phyloP scores from a whole-genome alignment of 352 stramenopile genomes.

The Phytophthora macrochlamydospora region DNA sequence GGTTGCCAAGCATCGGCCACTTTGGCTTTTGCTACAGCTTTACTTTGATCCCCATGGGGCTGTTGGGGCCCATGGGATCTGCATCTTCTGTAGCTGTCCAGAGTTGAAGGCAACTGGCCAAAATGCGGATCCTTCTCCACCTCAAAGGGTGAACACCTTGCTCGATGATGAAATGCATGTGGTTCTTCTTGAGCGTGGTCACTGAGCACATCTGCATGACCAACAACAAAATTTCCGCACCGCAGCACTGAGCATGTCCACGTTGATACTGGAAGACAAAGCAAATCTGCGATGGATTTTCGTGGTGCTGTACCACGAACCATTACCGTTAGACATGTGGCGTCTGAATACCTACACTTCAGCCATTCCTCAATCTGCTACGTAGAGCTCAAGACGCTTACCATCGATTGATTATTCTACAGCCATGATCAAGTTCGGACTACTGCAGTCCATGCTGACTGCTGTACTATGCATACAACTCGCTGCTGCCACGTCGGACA shows the following conservation, averaged over 20 bases:
- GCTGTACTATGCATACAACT: conserved; percentile 15
- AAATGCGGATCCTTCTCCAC: too few species aligned
- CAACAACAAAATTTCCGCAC: too few species aligned
- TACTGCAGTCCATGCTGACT: neutral
- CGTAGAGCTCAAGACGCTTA: conserved; percentile 2
- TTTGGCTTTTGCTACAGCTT: too few species aligned
- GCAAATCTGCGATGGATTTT: neutral
- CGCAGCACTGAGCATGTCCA: neutral
- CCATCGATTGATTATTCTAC: conserved; percentile 1
- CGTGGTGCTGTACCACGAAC: neutral
- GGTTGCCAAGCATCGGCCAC: neutral
- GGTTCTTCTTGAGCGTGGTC: too few species aligned
- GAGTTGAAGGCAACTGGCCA: too few species aligned
- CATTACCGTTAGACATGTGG: neutral
- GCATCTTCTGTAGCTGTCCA: too few species aligned
- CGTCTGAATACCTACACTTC: neutral
- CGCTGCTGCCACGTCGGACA: conserved; percentile 8
- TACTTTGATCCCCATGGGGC: too few species aligned
- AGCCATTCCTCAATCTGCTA: conserved; percentile 31
- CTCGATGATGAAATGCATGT: too few species aligned
- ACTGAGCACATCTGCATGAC: too few species aligned
- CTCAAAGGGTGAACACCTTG: too few species aligned
- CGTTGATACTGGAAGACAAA: neutral
- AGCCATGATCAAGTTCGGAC: neutral
- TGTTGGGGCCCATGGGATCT: too few species aligned